Percentiles rank a stretch among this genome's conserved stretches.
phyloP scores from a whole-genome alignment of 805 yeast species.

The Cyberlindnera lachancei region DNA sequence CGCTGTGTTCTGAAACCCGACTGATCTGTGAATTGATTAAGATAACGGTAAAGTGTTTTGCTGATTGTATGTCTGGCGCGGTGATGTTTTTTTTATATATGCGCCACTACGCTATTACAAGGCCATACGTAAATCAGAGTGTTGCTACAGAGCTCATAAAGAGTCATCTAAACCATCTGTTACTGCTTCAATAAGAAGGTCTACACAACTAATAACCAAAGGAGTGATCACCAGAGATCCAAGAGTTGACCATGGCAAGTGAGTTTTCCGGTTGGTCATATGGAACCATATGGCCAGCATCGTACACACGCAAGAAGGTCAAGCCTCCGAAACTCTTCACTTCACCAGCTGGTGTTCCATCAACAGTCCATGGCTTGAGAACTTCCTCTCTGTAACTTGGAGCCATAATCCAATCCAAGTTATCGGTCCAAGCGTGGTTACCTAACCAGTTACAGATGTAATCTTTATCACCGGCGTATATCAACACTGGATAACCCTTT shows the following conservation, averaged over 20 bases:
- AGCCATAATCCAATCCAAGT: constrained; percentile 55
- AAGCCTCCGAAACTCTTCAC: constrained; percentile 65
- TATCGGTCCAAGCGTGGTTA: constrained; percentile 74
- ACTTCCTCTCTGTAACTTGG: constrained; percentile 37
- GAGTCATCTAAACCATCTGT: too few relatives aligned
- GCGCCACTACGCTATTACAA: too few relatives aligned
- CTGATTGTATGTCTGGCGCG: too few relatives aligned
- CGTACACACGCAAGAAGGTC: constrained; percentile 69
- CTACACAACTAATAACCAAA: constrained; percentile 12
- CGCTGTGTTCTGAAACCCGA: too few relatives aligned
- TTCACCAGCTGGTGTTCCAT: constrained; percentile 52
- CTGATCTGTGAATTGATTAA: too few relatives aligned
- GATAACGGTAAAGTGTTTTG: too few relatives aligned
- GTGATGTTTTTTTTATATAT: too few relatives aligned
- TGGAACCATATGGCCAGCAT: constrained; percentile 93
- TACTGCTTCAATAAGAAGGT: too few relatives aligned
- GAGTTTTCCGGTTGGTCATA: constrained; percentile 75
- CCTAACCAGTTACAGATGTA: constrained; percentile 93
- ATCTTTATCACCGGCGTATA: constrained; percentile 94
- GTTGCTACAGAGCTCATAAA: too few relatives aligned
- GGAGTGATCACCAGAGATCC: constrained; percentile 49
- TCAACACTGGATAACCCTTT: constrained; percentile 65
- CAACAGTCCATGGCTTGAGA: constrained; percentile 34
- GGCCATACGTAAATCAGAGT: too few relatives aligned
- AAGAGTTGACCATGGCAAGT: constrained; percentile 61